These are phyloP conservation scores for Bauhinia variegata DNA, from an alignment of 306 rosid genomes.

Conservation along the genomic window DNA sequence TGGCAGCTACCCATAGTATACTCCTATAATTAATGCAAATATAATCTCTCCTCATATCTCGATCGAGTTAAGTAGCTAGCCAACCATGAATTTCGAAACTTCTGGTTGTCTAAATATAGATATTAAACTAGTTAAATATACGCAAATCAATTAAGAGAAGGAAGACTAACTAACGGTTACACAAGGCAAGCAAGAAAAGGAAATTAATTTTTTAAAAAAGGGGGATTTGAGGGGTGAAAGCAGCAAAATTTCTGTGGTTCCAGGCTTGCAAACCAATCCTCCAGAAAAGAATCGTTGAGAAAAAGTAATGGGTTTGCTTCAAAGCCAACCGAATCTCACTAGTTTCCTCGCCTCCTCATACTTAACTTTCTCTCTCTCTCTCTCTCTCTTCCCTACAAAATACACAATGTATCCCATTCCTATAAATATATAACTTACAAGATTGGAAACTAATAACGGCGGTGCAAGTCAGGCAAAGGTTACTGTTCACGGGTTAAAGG, in stretches of 20 bases:
- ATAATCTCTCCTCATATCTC: constrained; percentile 45
- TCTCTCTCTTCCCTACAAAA: constrained; percentile 23
- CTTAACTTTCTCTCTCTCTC: constrained; percentile 56
- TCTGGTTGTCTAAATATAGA: neutral
- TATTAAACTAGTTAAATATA: too few species aligned
- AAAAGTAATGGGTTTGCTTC: constrained; percentile 98
- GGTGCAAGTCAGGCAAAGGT: constrained; percentile 52
- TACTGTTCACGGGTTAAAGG: constrained; percentile 45
- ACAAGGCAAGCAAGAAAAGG: constrained; percentile 7
- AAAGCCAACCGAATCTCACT: constrained; percentile 98
- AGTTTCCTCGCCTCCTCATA: constrained; percentile 71
- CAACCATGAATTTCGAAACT: neutral
- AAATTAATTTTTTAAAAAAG: constrained; percentile 11
- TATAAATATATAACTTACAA: constrained; percentile 57
- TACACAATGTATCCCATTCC: constrained; percentile 31
- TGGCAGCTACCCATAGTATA: constrained; percentile 7
- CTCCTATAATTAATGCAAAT: constrained; percentile 14
- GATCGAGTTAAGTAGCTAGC: constrained; percentile 4
- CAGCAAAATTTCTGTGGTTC: constrained; percentile 63
- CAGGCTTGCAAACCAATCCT: constrained; percentile 93
- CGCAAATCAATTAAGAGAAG: too few species aligned
- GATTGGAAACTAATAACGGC: constrained; percentile 36
- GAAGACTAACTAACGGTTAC: neutral
- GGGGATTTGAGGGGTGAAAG: constrained; percentile 26
- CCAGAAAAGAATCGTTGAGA: constrained; percentile 82